These are phyloP conservation scores for Metschnikowia cerradonensis DNA, from an alignment of 805 yeast genomes.

Conservation along the genomic window DNA sequence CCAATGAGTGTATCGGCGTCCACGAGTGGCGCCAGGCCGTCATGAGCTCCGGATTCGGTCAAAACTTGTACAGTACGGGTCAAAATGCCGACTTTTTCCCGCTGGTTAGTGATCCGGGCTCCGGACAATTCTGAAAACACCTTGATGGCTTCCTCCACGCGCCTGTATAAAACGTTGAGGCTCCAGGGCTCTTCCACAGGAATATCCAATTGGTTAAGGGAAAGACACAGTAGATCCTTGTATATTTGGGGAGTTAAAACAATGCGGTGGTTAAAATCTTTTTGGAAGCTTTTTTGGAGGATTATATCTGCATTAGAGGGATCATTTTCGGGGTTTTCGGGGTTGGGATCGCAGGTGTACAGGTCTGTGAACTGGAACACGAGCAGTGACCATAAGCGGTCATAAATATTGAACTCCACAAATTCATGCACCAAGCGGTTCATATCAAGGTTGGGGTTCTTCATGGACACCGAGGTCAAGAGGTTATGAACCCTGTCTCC, in stretches of 20 bases:
- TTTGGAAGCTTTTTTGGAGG: neutral
- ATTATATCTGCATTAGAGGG: neutral
- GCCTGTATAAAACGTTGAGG: conserved; percentile 30
- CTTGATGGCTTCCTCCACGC: conserved; percentile 48
- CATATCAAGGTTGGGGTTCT: conserved; percentile 43
- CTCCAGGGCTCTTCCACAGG: conserved; percentile 40
- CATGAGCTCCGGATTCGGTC: conserved; percentile 24
- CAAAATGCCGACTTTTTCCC: conserved; percentile 46
- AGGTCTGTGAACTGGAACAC: conserved; percentile 29
- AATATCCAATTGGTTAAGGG: conserved; percentile 50
- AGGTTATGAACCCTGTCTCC: conserved; percentile 32
- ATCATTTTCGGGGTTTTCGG: neutral
- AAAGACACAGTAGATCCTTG: conserved; percentile 33
- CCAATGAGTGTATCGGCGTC: conserved; percentile 84
- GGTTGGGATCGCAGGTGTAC: neutral
- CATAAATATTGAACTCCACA: conserved; percentile 66
- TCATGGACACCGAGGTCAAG: conserved; percentile 25
- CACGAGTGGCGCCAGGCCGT: conserved; percentile 30
- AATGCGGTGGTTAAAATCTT: neutral
- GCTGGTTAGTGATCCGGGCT: conserved; percentile 35
- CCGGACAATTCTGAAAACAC: conserved; percentile 48
- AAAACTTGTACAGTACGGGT: conserved; percentile 50
- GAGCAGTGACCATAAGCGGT: conserved; percentile 57
- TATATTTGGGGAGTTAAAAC: conserved; percentile 30
- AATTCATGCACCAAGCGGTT: conserved; percentile 60